Conservation (phyloP, 106 monocot species). For the Vanilla planifolia region DNA sequence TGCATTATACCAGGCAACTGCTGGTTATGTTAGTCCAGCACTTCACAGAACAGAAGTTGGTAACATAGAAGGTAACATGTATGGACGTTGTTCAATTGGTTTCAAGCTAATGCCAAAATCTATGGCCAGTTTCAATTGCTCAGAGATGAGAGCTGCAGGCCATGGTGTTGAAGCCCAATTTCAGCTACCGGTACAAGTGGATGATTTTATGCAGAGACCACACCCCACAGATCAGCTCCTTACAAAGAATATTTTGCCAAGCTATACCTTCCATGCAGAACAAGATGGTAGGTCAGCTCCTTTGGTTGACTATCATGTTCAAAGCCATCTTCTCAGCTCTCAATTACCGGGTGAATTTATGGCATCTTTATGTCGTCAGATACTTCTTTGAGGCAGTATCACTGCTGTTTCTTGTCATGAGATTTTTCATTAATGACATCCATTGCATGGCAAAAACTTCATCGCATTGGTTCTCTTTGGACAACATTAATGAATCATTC, state of each 20-base stretch:
- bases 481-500: not conserved
- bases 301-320: not conserved
- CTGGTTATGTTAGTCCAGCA: slow-evolving; percentile 79
- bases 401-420: not conserved
- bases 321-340: no score
- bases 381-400: not conserved
- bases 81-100: slow-evolving; percentile 71
- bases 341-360: no score
- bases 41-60: slow-evolving; percentile 46
- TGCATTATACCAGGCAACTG: slow-evolving; percentile 88
- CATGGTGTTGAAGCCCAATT: slow-evolving; percentile 88
- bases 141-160: slow-evolving; percentile 89
- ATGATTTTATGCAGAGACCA: slow-evolving; percentile 90
- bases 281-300: slow-evolving; percentile 65
- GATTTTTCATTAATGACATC: not conserved
- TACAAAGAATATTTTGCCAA: slow-evolving; percentile 31
- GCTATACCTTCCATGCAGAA: slow-evolving; percentile 31
- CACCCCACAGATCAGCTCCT: slow-evolving; percentile 66
- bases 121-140: slow-evolving; percentile 76
- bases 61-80: slow-evolving; percentile 59
- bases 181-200: slow-evolving; percentile 67
- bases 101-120: slow-evolving; percentile 95
- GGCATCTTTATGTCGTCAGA: no score
- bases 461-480: not conserved
- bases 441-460: not conserved